Evolutionary conservation across 176 grass and related monocot species (phyloP).

Genomic region (Melocanna baccifera): DNA sequence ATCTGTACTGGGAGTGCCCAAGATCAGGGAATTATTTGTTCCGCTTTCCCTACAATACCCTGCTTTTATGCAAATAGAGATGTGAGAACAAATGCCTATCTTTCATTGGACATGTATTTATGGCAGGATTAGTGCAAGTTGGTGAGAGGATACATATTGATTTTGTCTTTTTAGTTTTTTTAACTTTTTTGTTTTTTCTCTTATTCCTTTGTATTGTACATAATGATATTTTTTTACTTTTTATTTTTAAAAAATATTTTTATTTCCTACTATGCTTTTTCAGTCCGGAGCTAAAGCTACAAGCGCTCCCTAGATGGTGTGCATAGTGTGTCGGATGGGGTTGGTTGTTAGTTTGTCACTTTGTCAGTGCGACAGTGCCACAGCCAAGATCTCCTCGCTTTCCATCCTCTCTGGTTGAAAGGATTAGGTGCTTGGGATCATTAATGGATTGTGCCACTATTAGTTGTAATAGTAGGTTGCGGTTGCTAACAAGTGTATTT

Average conservation of each 20-base stretch:
- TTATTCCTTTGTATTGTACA: no score
- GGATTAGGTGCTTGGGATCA: conserved; percentile 16
- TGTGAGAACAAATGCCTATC: conserved; percentile 2
- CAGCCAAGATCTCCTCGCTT: background rate
- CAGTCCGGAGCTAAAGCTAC: no score
- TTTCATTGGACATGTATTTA: conserved; percentile 8
- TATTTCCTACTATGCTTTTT: no score
- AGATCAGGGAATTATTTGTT: background rate
- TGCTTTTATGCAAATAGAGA: background rate
- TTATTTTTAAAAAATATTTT: no score
- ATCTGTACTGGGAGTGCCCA: no score
- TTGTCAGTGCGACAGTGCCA: conserved; percentile 1
- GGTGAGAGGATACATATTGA: background rate
- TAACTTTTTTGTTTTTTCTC: no score
- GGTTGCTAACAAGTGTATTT: background rate
- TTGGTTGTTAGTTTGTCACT: conserved; percentile 15
- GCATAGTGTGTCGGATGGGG: background rate
- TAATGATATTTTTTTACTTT: no score
- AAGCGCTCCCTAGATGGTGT: no score
- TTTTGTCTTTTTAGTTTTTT: no score
- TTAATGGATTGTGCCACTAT: background rate
- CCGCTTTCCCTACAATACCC: background rate
- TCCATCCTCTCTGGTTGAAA: background rate
- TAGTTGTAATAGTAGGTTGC: background rate
- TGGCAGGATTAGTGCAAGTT: background rate